Evolutionary conservation across 2,329 filamentous ascomycete species (phyloP).

Genomic region (Albophoma yamanashiensis): DNA sequence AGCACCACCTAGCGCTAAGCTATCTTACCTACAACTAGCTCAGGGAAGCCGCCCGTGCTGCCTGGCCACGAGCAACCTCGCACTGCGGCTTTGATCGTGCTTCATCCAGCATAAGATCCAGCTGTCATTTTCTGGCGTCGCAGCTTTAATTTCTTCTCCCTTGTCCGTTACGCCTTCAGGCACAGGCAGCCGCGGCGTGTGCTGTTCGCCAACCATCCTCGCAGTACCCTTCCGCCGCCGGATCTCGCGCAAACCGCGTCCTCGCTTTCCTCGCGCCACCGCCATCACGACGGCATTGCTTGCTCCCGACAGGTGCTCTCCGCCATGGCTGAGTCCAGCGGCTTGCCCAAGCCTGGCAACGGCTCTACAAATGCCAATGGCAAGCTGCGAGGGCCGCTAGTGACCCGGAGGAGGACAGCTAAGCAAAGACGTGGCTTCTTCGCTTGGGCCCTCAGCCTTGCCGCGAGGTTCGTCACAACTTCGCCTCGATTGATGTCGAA

Average conservation of each 20-base stretch:
- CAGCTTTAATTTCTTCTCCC: not conserved
- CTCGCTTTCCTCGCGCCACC: not conserved
- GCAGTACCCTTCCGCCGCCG: not conserved
- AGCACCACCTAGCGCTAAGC: not conserved
- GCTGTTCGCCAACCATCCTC: not conserved
- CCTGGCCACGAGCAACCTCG: not conserved
- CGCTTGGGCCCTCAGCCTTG: conserved; percentile 31
- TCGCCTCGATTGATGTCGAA: not conserved
- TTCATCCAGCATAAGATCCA: not conserved
- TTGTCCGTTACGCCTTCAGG: not conserved
- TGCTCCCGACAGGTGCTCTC: not conserved
- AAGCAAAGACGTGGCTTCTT: conserved; percentile 18
- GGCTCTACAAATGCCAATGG: conserved; percentile 25
- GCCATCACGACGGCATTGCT: not conserved
- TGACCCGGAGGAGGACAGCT: conserved; percentile 9
- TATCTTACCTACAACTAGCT: too few relatives aligned
- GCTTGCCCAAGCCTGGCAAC: conserved; percentile 24
- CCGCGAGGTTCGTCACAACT: conserved; percentile 39
- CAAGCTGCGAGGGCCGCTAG: conserved; percentile 19
- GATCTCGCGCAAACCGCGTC: not conserved
- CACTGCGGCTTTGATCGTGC: not conserved
- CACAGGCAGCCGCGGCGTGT: not conserved
- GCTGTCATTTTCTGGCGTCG: not conserved
- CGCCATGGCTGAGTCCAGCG: conserved; percentile 24
- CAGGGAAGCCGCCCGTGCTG: not conserved